These are phyloP conservation scores for Ilyonectria robusta DNA, from an alignment of 2,329 filamentous ascomycete genomes.

Conservation along the genomic window DNA sequence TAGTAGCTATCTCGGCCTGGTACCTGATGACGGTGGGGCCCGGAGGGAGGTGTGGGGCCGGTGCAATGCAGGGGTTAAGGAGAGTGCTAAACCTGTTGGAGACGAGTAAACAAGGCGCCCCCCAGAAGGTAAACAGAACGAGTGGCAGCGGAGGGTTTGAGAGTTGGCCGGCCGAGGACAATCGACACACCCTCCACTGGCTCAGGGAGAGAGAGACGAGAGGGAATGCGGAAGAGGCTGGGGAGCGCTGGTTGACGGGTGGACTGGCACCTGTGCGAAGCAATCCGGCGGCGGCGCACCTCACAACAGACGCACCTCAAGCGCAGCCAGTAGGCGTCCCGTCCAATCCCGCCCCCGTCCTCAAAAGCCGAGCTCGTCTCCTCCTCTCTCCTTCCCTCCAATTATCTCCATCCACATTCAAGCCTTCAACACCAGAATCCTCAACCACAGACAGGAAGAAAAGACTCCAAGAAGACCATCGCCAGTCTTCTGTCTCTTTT, in stretches of 20 bases:
- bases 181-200: constrained; percentile 43
- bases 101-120: constrained; percentile 45
- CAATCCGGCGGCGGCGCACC: constrained; percentile 4
- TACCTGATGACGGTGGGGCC: constrained; percentile 27
- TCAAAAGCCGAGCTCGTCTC: constrained; percentile 57
- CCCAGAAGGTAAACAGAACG: constrained; percentile 45
- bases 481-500: constrained; percentile 52
- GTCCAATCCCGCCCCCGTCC: constrained; percentile 53
- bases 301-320: constrained; percentile 30
- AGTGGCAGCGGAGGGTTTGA: constrained; percentile 41
- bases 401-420: constrained; percentile 56
- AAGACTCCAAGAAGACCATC: constrained; percentile 54
- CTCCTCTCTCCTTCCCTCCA: constrained; percentile 52
- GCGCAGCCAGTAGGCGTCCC: constrained; percentile 27
- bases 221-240: constrained; percentile 23
- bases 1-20: constrained; percentile 17
- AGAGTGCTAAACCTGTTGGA: constrained; percentile 35
- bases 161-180: constrained; percentile 29
- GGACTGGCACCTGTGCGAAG: constrained; percentile 21
- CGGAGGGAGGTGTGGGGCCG: constrained; percentile 29
- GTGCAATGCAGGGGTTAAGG: constrained; percentile 27
- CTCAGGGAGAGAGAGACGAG: neutral
- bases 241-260: constrained; percentile 24
- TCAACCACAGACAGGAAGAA: constrained; percentile 51
- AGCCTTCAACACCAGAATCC: constrained; percentile 43